These are phyloP conservation scores for Cyathus striatus DNA, from an alignment of 768 basidiomycete genomes.

Conservation along the genomic window DNA sequence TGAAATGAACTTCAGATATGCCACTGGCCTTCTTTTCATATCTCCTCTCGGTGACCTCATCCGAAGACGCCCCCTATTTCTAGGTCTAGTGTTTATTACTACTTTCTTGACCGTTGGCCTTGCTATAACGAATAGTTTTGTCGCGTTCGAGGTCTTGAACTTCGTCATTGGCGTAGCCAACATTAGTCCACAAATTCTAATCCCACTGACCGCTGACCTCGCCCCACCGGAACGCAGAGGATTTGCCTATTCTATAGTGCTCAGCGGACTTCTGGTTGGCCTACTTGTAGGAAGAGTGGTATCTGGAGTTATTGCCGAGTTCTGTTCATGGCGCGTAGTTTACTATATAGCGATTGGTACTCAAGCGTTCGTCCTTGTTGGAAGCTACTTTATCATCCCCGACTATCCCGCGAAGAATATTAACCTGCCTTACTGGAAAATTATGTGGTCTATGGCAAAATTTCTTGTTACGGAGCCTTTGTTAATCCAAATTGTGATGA, in stretches of 20 bases:
- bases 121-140: background rate
- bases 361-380: slow-evolving; percentile 26
- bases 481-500: slow-evolving; percentile 45
- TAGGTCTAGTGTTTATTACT: background rate
- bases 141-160: background rate
- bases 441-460: slow-evolving; percentile 56
- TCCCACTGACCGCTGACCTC: background rate
- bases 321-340: background rate
- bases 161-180: background rate
- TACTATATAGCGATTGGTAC: background rate
- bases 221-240: background rate
- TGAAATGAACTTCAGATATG: background rate
- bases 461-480: slow-evolving; percentile 58
- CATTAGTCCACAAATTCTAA: background rate
- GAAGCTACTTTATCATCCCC: slow-evolving; percentile 51
- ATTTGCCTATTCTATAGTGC: slow-evolving; percentile 1
- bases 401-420: slow-evolving; percentile 61
- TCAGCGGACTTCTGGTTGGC: background rate
- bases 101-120: background rate
- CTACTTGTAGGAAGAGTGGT: background rate
- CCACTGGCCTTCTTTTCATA: background rate
- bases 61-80: background rate
- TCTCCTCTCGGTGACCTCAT: background rate
- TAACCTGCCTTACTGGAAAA: slow-evolving; percentile 45
- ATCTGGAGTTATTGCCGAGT: background rate